Conservation (phyloP, 345 rosid species). For the Barbarea vulgaris region DNA sequence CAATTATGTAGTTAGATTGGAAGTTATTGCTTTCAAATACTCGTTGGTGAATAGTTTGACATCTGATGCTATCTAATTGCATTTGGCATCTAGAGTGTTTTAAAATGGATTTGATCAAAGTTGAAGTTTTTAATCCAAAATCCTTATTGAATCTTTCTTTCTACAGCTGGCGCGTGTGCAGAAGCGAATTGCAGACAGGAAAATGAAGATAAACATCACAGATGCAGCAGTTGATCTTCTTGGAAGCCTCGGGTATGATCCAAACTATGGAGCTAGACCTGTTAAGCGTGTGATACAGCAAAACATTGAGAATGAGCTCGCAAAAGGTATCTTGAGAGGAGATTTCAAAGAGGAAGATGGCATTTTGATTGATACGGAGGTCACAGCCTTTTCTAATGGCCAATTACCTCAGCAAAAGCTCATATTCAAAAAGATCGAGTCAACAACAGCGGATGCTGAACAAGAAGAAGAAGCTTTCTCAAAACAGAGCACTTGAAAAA, state of each 20-base stretch:
- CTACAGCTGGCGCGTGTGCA: constrained; percentile 89
- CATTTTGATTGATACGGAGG: constrained; percentile 69
- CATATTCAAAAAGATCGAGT: constrained; percentile 55
- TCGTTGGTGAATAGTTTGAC: neutral
- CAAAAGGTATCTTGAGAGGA: constrained; percentile 92
- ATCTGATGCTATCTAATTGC: neutral
- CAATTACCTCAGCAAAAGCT: constrained; percentile 89
- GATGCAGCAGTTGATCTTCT: constrained; percentile 82
- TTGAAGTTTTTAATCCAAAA: neutral
- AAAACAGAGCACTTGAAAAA: constrained; percentile 26
- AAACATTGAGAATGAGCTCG: constrained; percentile 90
- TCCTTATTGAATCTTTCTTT: neutral
- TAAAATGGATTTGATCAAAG: neutral
- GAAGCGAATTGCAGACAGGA: constrained; percentile 82
- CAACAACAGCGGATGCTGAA: constrained; percentile 41
- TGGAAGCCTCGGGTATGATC: constrained; percentile 89
- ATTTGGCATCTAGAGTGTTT: neutral
- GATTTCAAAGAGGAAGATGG: constrained; percentile 86
- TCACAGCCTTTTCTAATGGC: constrained; percentile 67
- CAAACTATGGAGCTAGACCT: constrained; percentile 95
- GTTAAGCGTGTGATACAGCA: constrained; percentile 98
- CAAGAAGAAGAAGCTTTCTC: constrained; percentile 43
- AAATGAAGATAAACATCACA: constrained; percentile 70
- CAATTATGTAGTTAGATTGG: neutral
- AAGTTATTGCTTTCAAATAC: neutral